Evolutionary conservation across 768 basidiomycete genomes (phyloP).

Genomic region (Termitomyces sp.): DNA sequence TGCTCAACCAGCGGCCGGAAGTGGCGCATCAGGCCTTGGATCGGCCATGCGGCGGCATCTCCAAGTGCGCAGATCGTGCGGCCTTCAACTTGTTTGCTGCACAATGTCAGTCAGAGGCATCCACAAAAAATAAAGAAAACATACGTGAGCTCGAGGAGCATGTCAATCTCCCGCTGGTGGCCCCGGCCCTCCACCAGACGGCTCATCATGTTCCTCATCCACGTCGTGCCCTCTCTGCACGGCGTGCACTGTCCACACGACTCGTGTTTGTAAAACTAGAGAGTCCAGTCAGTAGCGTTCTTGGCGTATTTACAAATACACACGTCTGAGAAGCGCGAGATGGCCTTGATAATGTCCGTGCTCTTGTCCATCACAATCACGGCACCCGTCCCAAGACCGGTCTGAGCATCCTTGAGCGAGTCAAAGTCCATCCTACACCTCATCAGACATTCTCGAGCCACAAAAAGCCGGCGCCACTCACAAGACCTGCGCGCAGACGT

Average conservation of each 20-base stretch:
- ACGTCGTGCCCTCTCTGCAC: slow-evolving; percentile 91
- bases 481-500: slow-evolving; percentile 83
- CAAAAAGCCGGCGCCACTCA: slow-evolving; percentile 34
- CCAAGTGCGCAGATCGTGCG: slow-evolving; percentile 96
- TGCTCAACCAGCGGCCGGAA: slow-evolving; percentile 94
- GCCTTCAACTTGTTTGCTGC: slow-evolving; percentile 92
- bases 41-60: slow-evolving; percentile 98
- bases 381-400: slow-evolving; percentile 96
- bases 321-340: slow-evolving; percentile 86
- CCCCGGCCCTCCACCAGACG: slow-evolving; percentile 90
- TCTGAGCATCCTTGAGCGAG: slow-evolving; percentile 91
- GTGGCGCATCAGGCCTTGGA: slow-evolving; percentile 95
- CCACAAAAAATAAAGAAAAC: slow-evolving; percentile 15
- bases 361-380: slow-evolving; percentile 99
- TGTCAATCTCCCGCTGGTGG: slow-evolving; percentile 93
- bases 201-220: slow-evolving; percentile 99
- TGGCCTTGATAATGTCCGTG: slow-evolving; percentile 91
- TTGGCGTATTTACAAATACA: slow-evolving; percentile 9
- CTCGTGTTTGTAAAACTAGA: slow-evolving; percentile 95
- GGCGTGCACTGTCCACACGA: slow-evolving; percentile 97
- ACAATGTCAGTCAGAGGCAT: slow-evolving; percentile 1
- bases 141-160: slow-evolving; percentile 92
- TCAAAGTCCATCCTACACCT: slow-evolving; percentile 89
- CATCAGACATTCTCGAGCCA: background rate
- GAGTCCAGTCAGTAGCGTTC: background rate